Conservation (phyloP, 2,329 filamentous ascomycete genomes). For the Hypoxylon sp. region DNA sequence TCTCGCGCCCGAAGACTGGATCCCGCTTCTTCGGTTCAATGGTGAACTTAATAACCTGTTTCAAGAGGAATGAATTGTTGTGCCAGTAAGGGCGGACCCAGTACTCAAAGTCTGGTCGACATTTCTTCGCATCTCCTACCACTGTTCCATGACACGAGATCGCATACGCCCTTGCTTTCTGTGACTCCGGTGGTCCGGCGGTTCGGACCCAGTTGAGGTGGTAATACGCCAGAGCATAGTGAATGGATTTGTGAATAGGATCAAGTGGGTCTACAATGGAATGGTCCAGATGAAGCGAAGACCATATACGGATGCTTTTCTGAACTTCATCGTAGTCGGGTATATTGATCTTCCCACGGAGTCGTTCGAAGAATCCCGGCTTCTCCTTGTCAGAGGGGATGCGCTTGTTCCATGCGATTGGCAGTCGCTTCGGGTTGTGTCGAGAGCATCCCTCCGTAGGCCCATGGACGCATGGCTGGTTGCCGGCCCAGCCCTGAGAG, state of each 20-base stretch:
- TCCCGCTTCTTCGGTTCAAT: constrained; percentile 26
- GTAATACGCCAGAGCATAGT: constrained; percentile 39
- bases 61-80: constrained; percentile 29
- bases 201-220: constrained; percentile 40
- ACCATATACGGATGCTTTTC: constrained; percentile 29
- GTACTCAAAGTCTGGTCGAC: constrained; percentile 28
- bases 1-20: constrained; percentile 17
- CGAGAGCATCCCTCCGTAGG: constrained; percentile 32
- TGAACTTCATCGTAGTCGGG: constrained; percentile 12
- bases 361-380: constrained; percentile 10
- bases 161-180: constrained; percentile 11
- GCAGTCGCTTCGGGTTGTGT: constrained; percentile 30
- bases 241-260: constrained; percentile 34
- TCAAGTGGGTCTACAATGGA: constrained; percentile 37
- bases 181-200: not conserved
- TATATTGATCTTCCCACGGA: not conserved
- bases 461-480: constrained; percentile 36
- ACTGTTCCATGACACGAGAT: constrained; percentile 32
- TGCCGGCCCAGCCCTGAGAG: constrained; percentile 35
- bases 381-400: constrained; percentile 31
- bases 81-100: constrained; percentile 31
- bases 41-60: constrained; percentile 27
- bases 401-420: constrained; percentile 35
- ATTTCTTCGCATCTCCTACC: constrained; percentile 16
- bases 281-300: constrained; percentile 21